Percentiles rank a stretch among this genome's conserved stretches.
These are phyloP conservation scores for Phytophthora palmivora DNA, from an alignment of 352 stramenopile species.

Conservation along the genomic window DNA sequence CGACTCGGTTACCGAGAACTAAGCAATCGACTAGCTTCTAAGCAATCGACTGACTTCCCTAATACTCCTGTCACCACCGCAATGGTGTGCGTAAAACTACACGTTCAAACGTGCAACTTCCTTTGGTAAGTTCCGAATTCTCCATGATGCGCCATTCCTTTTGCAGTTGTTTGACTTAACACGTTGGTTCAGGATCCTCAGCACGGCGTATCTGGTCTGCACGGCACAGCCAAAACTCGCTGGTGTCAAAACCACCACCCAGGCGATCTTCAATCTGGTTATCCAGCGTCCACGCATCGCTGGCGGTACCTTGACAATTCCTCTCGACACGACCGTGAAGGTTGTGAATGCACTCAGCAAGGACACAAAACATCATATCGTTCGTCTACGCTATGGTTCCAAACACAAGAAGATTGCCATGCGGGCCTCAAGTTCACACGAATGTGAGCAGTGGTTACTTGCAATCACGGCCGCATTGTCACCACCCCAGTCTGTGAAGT, in stretches of 20 bases:
- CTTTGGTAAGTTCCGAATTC: conserved; percentile 20
- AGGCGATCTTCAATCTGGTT: conserved; percentile 23
- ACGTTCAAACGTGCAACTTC: conserved; percentile 26
- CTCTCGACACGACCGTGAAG: conserved; percentile 26
- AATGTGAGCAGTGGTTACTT: conserved; percentile 18
- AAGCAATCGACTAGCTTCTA: no score
- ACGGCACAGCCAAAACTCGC: conserved; percentile 5
- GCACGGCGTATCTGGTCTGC: conserved; percentile 25
- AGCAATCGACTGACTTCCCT: neutral
- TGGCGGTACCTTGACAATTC: conserved; percentile 25
- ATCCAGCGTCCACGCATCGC: conserved; percentile 31
- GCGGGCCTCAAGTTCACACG: conserved; percentile 17
- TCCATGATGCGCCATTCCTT: neutral
- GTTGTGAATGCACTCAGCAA: conserved; percentile 11
- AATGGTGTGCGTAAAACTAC: conserved; percentile 27
- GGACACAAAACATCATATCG: conserved; percentile 12
- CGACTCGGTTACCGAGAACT: no score
- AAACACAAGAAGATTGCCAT: conserved; percentile 14
- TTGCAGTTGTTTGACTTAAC: neutral
- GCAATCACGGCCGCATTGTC: conserved; percentile 10
- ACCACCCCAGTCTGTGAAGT: neutral
- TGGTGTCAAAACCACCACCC: neutral
- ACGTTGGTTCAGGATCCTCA: conserved; percentile 21
- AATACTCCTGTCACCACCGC: neutral
- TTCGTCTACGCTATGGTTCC: conserved; percentile 25